A percentile compares a stretch with the other conserved stretches of the same genome.
These are phyloP conservation scores for Bryoglossum gracile DNA, from an alignment of 495 filamentous ascomycete species.

Conservation along the genomic window DNA sequence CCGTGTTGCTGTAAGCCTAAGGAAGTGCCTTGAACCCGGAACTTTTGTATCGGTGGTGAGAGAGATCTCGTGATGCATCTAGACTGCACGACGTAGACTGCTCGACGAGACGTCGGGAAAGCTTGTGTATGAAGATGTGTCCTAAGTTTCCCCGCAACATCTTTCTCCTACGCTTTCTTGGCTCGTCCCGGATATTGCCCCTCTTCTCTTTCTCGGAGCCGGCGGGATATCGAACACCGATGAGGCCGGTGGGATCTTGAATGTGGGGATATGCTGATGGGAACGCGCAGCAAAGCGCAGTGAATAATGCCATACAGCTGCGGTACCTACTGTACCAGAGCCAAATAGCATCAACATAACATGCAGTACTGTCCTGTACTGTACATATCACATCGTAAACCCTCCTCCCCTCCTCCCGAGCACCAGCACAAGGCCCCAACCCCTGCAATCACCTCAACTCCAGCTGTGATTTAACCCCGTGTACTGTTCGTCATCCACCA, in stretches of 20 bases:
- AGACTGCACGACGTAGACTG: too few relatives aligned
- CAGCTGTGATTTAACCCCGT: too few relatives aligned
- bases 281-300: neutral
- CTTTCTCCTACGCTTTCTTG: neutral
- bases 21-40: neutral
- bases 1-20: neutral
- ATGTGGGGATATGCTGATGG: slow-evolving; percentile 2
- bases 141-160: neutral
- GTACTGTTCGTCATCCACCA: too few relatives aligned
- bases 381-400: too few relatives aligned
- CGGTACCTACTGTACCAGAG: too few relatives aligned
- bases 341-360: too few relatives aligned
- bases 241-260: neutral
- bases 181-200: neutral
- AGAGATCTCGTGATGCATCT: too few relatives aligned
- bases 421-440: neutral
- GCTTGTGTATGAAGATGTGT: neutral
- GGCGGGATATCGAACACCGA: neutral
- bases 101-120: too few relatives aligned
- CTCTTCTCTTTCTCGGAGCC: neutral
- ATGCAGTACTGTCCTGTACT: too few relatives aligned
- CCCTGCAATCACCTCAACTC: slow-evolving; percentile 9
- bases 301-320: neutral
- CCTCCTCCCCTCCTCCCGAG: too few relatives aligned
- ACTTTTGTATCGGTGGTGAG: neutral